Percentiles rank a stretch among this genome's conserved stretches.
These are phyloP conservation scores for Elsinoe ampelina DNA, from an alignment of 2,329 filamentous ascomycete genomes.

Conservation along the genomic window DNA sequence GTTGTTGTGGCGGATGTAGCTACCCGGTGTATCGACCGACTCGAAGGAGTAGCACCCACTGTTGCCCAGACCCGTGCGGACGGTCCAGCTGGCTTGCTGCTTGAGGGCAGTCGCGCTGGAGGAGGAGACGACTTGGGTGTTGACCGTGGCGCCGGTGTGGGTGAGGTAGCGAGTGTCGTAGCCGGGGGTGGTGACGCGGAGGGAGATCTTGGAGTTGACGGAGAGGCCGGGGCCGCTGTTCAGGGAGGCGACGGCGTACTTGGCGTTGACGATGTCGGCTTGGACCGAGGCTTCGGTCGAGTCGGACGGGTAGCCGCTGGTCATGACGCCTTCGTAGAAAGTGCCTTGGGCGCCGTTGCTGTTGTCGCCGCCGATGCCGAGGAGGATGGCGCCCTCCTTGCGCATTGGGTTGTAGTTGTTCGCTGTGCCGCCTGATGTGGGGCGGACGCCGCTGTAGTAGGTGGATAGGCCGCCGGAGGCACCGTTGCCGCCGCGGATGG, in stretches of 20 bases:
- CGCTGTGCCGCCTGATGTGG: constrained; percentile 23
- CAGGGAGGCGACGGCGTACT: constrained; percentile 43
- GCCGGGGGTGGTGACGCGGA: constrained; percentile 47
- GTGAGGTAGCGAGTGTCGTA: constrained; percentile 48
- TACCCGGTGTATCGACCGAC: constrained; percentile 48
- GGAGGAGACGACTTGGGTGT: constrained; percentile 47
- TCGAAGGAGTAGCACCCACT: constrained; percentile 53
- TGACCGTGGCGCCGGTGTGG: constrained; percentile 42
- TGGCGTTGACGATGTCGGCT: constrained; percentile 50
- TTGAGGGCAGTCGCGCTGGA: constrained; percentile 43
- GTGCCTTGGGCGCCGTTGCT: constrained; percentile 51
- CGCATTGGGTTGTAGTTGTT: constrained; percentile 51
- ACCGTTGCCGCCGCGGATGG: constrained; percentile 50
- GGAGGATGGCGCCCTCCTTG: constrained; percentile 57
- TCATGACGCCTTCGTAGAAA: constrained; percentile 54
- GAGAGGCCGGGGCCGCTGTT: constrained; percentile 41
- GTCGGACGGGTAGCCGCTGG: constrained; percentile 51
- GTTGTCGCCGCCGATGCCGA: constrained; percentile 64
- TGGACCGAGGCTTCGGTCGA: constrained; percentile 41
- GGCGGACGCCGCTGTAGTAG: constrained; percentile 50
- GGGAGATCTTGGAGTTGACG: constrained; percentile 43
- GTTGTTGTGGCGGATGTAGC: constrained; percentile 48
- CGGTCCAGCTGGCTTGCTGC: constrained; percentile 45
- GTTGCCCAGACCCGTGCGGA: constrained; percentile 47
- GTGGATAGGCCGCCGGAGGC: constrained; percentile 47